Base-by-base conservation (phyloP, 2,329 filamentous ascomycete species). In the Orbilia brochopaga region DNA sequence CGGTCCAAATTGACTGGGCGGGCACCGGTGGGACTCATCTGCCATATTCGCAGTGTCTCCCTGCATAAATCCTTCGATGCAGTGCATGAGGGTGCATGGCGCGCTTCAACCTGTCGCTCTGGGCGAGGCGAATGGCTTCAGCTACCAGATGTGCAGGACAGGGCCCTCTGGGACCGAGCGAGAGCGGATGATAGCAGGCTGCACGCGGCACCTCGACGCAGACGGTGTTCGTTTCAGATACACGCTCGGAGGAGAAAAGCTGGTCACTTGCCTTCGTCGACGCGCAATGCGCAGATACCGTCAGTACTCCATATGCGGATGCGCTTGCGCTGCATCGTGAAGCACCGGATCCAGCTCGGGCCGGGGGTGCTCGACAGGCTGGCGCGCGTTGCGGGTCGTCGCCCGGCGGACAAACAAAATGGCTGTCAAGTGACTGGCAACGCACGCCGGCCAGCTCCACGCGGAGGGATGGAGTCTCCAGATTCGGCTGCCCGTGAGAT, bases 401-500 rank as follows among this genome's bases (percentile, higher is more conserved):
- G 19, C 53, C 56, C 53, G 30, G 54, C 10, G 30, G 8, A 50
- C 66, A 64, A 70, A 70, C 66, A 8, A 8, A 40, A 44, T 32
- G 1, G 0, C 1, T 8, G 24, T 46, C 66, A 70, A 32, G 59
- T 70, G 66, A 59, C 40, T 17, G 24, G 46, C 59, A 48, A 60
- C 46, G 50, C 57, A 42, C 46, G 50, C 32, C 37, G n/a, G 48
- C 61, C 46, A 37, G 51, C 58, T 66, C 54, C 52, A 37, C 35
- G 37, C 21, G 13, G 59, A 70, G 63, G 66, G 66, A 56, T 70
- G 58, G 66, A 70, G 63, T 60, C 52, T 70, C 66, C 66, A 54
- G 62, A 63, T 60, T 70, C 66, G 66, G 66, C 59, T 69, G 65
- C 48, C 52, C 48, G 66, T 63, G 66, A 70, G 66, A 64, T 70